Evolutionary conservation across 176 grass and related monocot genomes (phyloP).

Genomic region (Typha latifolia): DNA sequence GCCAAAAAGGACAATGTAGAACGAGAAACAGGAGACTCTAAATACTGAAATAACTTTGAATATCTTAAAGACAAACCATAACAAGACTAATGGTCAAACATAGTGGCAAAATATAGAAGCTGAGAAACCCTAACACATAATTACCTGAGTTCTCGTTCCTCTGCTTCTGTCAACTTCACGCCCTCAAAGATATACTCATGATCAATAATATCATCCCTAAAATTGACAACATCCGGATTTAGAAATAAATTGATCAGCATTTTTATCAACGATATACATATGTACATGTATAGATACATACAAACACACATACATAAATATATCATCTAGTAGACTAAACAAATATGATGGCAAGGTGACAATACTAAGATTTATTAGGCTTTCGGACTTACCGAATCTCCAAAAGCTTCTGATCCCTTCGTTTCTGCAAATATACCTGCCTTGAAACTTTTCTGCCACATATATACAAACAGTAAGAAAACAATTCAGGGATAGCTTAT

Average conservation of each 20-base stretch:
- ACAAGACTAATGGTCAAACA: no score
- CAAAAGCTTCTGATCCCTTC: conserved; percentile 86
- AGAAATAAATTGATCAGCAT: neutral
- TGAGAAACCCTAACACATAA: conserved; percentile 5
- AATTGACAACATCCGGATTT: neutral
- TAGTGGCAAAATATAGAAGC: no score
- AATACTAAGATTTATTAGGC: conserved; percentile 14
- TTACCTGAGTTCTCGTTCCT: conserved; percentile 75
- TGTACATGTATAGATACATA: neutral
- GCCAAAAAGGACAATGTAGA: no score
- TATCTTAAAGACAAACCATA: no score
- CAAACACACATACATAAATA: no score
- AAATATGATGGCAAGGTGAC: neutral
- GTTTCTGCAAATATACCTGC: conserved; percentile 73
- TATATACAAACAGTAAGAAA: conserved; percentile 4
- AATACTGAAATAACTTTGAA: no score
- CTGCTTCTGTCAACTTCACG: conserved; percentile 67
- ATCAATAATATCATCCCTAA: conserved; percentile 81
- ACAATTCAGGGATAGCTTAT: neutral
- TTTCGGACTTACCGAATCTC: conserved; percentile 59
- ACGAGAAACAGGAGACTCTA: no score
- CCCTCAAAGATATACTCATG: conserved; percentile 83
- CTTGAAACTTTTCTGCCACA: conserved; percentile 70
- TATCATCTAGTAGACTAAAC: neutral
- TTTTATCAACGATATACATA: neutral